Evolutionary conservation across 2,329 filamentous ascomycete species (phyloP).

Genomic region (Tolypocladium pustulatum): DNA sequence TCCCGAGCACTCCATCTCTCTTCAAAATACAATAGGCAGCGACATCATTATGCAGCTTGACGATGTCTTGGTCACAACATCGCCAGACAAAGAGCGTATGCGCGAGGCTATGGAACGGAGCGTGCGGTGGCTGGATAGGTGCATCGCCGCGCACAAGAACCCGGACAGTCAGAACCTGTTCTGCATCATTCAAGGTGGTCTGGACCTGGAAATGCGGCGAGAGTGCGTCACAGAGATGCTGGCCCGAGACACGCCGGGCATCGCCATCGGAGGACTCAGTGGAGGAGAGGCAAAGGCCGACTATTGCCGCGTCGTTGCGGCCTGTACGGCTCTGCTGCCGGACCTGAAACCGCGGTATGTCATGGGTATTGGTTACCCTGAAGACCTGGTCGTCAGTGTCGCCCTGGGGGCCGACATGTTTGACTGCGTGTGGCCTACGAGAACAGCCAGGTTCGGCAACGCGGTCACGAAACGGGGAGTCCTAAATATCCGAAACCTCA

Average conservation of each 20-base stretch:
- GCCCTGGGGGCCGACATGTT: constrained; percentile 98
- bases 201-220: constrained; percentile 76
- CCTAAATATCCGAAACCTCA: constrained; percentile 72
- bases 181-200: constrained; percentile 94
- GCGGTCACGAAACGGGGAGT: constrained; percentile 73
- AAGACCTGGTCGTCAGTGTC: constrained; percentile 87
- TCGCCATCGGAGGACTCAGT: constrained; percentile 89
- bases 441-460: constrained; percentile 92
- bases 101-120: constrained; percentile 90
- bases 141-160: constrained; percentile 79
- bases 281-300: constrained; percentile 91
- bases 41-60: constrained; percentile 99
- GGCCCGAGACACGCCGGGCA: constrained; percentile 81
- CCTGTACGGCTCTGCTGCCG: constrained; percentile 77
- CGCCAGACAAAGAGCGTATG: constrained; percentile 79
- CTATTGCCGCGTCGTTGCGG: constrained; percentile 81
- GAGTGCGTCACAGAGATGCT: constrained; percentile 86
- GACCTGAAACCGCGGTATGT: constrained; percentile 95
- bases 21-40: constrained; percentile 95
- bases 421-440: constrained; percentile 96
- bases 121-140: constrained; percentile 91
- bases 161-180: constrained; percentile 84
- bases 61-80: constrained; percentile 94
- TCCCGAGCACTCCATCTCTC: constrained; percentile 88
- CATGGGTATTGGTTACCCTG: constrained; percentile 97